phyloP scores from a whole-genome alignment of 768 basidiomycete genomes.

The Hericium coralloides region DNA sequence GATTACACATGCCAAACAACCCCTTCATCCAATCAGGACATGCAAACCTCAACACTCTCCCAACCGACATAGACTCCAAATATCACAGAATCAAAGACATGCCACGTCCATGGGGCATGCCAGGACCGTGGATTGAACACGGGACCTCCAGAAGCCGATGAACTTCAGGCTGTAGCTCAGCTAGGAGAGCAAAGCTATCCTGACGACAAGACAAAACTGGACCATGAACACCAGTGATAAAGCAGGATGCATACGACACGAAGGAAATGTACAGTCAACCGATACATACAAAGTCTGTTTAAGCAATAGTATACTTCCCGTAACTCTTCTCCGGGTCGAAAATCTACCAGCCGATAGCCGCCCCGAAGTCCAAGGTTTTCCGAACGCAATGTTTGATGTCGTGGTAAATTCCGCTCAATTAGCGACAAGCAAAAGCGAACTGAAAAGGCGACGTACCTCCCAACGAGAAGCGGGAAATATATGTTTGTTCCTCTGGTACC shows the following conservation, averaged over 20 bases:
- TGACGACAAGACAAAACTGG: conserved; percentile 4
- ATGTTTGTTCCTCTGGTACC: conserved; percentile 94
- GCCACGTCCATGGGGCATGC: too few relatives aligned
- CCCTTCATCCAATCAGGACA: too few relatives aligned
- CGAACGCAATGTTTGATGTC: background rate
- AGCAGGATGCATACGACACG: too few relatives aligned
- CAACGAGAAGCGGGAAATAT: conserved; percentile 95
- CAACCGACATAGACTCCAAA: too few relatives aligned
- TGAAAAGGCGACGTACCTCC: conserved; percentile 53
- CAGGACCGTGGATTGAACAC: conserved; percentile 75
- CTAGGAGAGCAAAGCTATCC: conserved; percentile 24
- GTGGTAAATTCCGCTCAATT: too few relatives aligned
- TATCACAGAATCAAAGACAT: too few relatives aligned
- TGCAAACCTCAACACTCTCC: too few relatives aligned
- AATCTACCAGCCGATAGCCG: conserved; percentile 36
- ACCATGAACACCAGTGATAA: too few relatives aligned
- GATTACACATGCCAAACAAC: too few relatives aligned
- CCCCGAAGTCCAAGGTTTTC: background rate
- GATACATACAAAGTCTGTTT: background rate
- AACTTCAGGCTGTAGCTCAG: conserved; percentile 24
- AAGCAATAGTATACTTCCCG: conserved; percentile 80
- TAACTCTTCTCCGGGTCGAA: conserved; percentile 94
- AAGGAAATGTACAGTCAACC: background rate
- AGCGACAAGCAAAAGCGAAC: conserved; percentile 1
- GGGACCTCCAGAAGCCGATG: conserved; percentile 54